Base-by-base conservation (phyloP, 2,329 filamentous ascomycete species). In the Nothophaeocryptopus gaeumannii region DNA sequence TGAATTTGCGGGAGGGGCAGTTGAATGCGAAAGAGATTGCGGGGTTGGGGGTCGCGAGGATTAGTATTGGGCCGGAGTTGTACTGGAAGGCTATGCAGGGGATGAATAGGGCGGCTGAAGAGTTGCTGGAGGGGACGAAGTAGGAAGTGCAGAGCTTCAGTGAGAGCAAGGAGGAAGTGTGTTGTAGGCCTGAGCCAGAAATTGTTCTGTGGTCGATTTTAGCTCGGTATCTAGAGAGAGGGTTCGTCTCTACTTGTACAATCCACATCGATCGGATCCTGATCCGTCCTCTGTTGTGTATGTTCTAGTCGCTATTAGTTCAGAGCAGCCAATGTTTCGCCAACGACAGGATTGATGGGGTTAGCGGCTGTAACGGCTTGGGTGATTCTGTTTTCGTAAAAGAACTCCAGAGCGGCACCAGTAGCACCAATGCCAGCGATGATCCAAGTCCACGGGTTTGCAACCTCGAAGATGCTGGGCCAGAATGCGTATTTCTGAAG, bases 401-500 rank as follows among this genome's bases (percentile, higher is more conserved):
- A 14, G 20, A 45, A 53, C 12, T 38, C 48, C 7, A 39, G 43
- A 3, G 14, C 47, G 0, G 78, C 74, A 15, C 75, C 78, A 2
- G 71, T 67, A 9, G 70, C 72, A 10, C 81, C 80, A 34, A 72
- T 67, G 1, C 73, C 78, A 9, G 78, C 51, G 1, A 82, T 72
- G 15, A 69, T 70, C 76, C 79, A 79, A 2, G 76, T 62, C 81
- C 80, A 84, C 51, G 76, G 75, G 55, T 83, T 83, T 15, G 60
- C 64, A 7, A 78, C 47, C 64, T 82, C 78, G 29, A 69, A 63
- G 1, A 72, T 40, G 9, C 68, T 68, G 1, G 80, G 81, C 80
- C 80, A 84, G 66, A 84, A 80, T 34, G 78, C 76, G 58, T 84
- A 82, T 65, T 81, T 80, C 58, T 78, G 74, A 15, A 65, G 54